Percentiles rank a stretch among this genome's conserved stretches.
phyloP scores from a whole-genome alignment of 2,329 filamentous ascomycete genomes.

The Hyphodiscus sp. region DNA sequence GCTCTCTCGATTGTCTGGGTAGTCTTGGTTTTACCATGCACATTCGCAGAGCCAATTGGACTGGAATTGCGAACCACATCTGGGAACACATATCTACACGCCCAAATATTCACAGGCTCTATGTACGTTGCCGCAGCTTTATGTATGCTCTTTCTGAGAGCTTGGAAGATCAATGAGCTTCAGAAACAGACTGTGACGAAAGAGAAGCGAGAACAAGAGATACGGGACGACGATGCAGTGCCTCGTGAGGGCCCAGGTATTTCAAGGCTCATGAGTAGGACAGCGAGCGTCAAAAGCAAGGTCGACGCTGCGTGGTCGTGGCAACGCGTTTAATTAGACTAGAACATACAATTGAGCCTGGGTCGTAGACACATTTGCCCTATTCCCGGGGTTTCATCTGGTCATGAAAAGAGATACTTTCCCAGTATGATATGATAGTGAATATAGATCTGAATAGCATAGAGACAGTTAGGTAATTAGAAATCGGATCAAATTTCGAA shows the following conservation, averaged over 20 bases:
- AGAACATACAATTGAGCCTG: too few relatives aligned
- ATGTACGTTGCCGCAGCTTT: constrained; percentile 54
- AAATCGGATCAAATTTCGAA: too few relatives aligned
- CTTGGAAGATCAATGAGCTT: constrained; percentile 53
- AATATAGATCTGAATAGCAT: too few relatives aligned
- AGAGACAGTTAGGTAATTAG: too few relatives aligned
- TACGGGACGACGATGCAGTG: constrained; percentile 16
- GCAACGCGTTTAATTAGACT: constrained; percentile 14
- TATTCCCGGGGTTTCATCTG: too few relatives aligned
- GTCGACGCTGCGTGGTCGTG: constrained; percentile 19
- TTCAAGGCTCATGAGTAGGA: constrained; percentile 11
- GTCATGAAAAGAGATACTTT: too few relatives aligned
- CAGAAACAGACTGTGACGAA: constrained; percentile 27
- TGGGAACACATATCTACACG: constrained; percentile 46
- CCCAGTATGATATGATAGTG: too few relatives aligned
- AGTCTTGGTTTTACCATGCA: constrained; percentile 61
- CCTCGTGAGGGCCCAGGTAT: constrained; percentile 1
- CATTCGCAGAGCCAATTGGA: constrained; percentile 56
- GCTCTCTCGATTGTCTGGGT: constrained; percentile 68
- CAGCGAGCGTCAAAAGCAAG: constrained; percentile 16
- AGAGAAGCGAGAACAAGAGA: constrained; percentile 13
- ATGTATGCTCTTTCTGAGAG: constrained; percentile 47
- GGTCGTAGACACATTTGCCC: too few relatives aligned
- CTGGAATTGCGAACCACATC: constrained; percentile 44
- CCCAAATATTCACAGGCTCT: constrained; percentile 53